Base-by-base conservation (phyloP, 2,329 filamentous ascomycete genomes). In the Aureobasidium sp. region DNA sequence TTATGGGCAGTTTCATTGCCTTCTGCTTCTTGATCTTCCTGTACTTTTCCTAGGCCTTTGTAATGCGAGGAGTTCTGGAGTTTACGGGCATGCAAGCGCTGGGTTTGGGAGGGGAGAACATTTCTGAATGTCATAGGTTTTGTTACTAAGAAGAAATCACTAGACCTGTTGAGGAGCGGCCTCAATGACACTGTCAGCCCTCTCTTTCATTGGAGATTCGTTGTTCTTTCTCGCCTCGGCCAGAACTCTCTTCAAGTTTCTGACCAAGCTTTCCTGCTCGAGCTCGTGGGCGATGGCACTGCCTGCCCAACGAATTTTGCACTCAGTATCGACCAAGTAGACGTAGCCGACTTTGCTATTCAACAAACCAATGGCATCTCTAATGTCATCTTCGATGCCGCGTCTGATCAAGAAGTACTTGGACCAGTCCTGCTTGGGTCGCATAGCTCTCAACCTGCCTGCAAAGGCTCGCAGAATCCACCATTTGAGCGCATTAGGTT, bases 291-390 rank as follows among this genome's bases (percentile, higher is more conserved):
- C 84, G 51, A 80, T 73, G 13, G 87, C 90, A 70, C 91, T 96
- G 4, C 90, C 94, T 0, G 93, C 94, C 94, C 94, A 99, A 62
- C 94, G 84, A 68, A 99, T 95, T 76, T 86, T 89, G 74, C 91
- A 96, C 66, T 92, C 81, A 65, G 86, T 81, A 73, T 99, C 94
- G 63, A 99, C 80, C 52, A 99, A 80, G 75, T 96, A 99, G 5
- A 92, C 88, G 76, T 97, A 97, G 41, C 92, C 93, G 37, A 97
- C 93, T 75, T 92, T 95, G 67, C 85, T 86, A 76, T 99, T 99
- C 71, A 96, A 78, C 72, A 96, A 74, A 5, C 84, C 84, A 69
- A 87, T 81, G 5, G 81, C 79, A 69, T 86, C 82, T 66, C 82
- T 79, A 44, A 86, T 76, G 20, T 77, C 73, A 53, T 84, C 81